phyloP scores from a whole-genome alignment of 768 basidiomycete species.

The Lentinula aciculospora region DNA sequence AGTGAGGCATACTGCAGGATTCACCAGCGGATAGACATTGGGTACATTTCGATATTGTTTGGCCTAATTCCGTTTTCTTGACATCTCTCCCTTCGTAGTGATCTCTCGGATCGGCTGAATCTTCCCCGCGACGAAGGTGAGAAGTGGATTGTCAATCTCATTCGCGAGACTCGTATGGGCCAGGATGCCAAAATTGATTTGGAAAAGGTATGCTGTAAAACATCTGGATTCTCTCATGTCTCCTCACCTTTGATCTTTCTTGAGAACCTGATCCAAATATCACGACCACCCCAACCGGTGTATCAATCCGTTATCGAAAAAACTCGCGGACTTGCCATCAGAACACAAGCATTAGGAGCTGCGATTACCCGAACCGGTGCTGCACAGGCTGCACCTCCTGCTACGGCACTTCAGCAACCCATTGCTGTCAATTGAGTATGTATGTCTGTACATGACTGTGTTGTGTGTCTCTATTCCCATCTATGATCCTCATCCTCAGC shows the following conservation, averaged over 20 bases:
- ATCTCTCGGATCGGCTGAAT: constrained; percentile 90
- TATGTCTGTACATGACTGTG: neutral
- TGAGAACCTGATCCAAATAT: constrained; percentile 95
- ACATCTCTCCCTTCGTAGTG: constrained; percentile 35
- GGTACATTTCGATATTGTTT: constrained; percentile 33
- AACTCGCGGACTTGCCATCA: constrained; percentile 85
- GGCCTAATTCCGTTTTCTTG: neutral
- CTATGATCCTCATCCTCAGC: no score
- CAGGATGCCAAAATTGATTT: constrained; percentile 97
- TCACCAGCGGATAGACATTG: constrained; percentile 88
- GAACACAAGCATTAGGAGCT: constrained; percentile 85
- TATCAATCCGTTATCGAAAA: constrained; percentile 96
- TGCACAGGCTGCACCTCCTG: neutral
- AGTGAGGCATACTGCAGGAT: constrained; percentile 98
- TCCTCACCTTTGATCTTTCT: neutral
- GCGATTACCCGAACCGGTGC: constrained; percentile 43
- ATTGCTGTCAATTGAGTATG: constrained; percentile 18
- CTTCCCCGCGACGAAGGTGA: constrained; percentile 94
- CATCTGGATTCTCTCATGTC: neutral
- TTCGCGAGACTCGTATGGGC: constrained; percentile 94
- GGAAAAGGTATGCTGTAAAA: constrained; percentile 59
- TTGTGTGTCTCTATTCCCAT: neutral
- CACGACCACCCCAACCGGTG: constrained; percentile 81
- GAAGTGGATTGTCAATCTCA: constrained; percentile 99
- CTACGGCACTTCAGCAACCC: neutral